These are phyloP conservation scores for Rauvolfia tetraphylla DNA, from an alignment of 257 asterid species.

Conservation along the genomic window DNA sequence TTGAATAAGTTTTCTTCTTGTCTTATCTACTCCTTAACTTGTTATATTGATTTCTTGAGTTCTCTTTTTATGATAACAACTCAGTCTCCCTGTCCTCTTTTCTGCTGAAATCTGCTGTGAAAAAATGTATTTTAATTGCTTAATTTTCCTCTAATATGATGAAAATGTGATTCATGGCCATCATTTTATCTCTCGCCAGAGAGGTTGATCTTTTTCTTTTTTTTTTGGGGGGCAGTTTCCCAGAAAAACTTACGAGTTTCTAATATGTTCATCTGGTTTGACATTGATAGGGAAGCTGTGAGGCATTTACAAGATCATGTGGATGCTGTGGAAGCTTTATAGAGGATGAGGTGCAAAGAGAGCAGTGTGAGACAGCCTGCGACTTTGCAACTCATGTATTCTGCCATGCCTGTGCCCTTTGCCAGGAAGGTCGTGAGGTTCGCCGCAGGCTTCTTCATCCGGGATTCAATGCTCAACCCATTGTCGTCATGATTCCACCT, in stretches of 20 bases:
- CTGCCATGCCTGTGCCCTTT: conserved; percentile 89
- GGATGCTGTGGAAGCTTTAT: conserved; percentile 60
- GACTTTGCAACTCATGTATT: conserved; percentile 79
- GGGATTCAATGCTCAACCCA: conserved; percentile 56
- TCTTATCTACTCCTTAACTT: not conserved
- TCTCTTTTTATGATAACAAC: not conserved
- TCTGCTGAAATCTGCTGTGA: not conserved
- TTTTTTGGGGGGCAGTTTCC: not conserved
- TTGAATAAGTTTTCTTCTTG: not conserved
- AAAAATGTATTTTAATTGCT: not conserved
- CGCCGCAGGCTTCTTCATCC: conserved; percentile 97
- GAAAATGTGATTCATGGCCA: not conserved
- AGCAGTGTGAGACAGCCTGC: conserved; percentile 75
- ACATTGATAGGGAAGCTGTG: conserved; percentile 75
- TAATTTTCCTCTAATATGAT: not conserved
- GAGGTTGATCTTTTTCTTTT: not conserved
- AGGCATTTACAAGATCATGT: conserved; percentile 58
- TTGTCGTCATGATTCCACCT: conserved; percentile 74
- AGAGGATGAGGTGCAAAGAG: conserved; percentile 72
- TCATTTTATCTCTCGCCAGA: not conserved
- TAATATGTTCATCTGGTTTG: not conserved
- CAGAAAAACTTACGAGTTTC: not conserved
- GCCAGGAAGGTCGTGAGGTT: conserved; percentile 95
- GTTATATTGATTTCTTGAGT: not conserved
- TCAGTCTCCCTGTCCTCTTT: no score